Evolutionary conservation across 2,329 filamentous ascomycete species (phyloP), one percentile per base, ranked within the genome.

Genomic region (Diaporthe caulivora): DNA sequence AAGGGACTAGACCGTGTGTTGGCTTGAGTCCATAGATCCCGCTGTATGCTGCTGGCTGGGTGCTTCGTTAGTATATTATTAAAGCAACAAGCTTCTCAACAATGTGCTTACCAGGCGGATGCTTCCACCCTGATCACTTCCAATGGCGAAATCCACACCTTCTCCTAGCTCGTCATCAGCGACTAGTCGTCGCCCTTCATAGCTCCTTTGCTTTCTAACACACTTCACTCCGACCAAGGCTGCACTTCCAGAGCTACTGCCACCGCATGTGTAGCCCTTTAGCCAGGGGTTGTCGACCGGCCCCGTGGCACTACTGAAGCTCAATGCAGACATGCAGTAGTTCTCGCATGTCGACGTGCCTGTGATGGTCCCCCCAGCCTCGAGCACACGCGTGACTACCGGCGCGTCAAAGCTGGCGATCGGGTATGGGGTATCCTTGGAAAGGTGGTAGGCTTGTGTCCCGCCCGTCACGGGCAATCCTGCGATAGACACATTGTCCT

Each of bases 1-100:
- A 88, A 0, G 87, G 86, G 1, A 88, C 81, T 2, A 88, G 78
- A 0, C 87, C 86, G 77, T 84, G 83, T 0, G 86, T 87, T 0
- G 86, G 83, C 73, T 89, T 89, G 7, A 86, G 78, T 5, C 84
- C 84, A 67, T 85, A 85, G 40, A 85, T 78, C 1, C 84, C 84
- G 37, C 79, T 81, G 75, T 83, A 84, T 0, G 83, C 79, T 2
- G 84, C 80, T 0, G 84, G 84, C 75, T 78, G 53, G 31, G 26
- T 29, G 21, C 9, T 44, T 21, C 3, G 54, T 58, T 10, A 49
- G 42, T 0, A 21, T 13, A 4, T 7, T 26, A 29, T 1, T 17
- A 21, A n/a, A 6, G 2, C 21, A 29, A 2, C 10, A 58, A 34
- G 15, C 13, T 37, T n/a, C 1, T 4, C 21, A 15, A 11, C 29